Percentiles rank a stretch among this genome's conserved stretches.
phyloP scores from a whole-genome alignment of 176 grass and related monocot species.

The Musa beccarii region DNA sequence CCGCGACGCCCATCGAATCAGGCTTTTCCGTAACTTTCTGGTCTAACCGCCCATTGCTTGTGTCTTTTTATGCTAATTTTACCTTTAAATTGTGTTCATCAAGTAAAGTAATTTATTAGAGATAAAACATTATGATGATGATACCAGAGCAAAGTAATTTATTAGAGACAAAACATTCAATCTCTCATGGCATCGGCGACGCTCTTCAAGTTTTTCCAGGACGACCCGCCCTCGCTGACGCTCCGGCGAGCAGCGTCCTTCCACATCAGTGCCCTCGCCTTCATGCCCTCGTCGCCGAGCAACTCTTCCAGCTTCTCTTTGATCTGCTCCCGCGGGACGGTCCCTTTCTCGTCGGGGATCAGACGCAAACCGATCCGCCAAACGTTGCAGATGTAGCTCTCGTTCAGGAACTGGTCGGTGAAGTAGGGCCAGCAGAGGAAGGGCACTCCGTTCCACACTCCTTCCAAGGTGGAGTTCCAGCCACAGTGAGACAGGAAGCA shows the following conservation, averaged over 20 bases:
- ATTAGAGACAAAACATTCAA: no score
- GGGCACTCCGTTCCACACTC: conserved; percentile 43
- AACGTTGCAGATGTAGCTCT: conserved; percentile 59
- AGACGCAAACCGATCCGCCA: conserved; percentile 58
- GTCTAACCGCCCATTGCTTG: no score
- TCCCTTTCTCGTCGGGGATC: conserved; percentile 20
- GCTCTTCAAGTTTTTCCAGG: conserved; percentile 33
- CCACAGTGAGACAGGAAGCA: conserved; percentile 80
- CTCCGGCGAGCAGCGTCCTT: conserved; percentile 30
- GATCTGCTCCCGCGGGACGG: conserved; percentile 37
- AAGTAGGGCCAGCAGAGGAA: conserved; percentile 84
- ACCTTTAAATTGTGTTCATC: no score
- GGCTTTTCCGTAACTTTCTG: no score
- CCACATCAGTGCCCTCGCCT: conserved; percentile 25
- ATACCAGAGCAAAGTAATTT: no score
- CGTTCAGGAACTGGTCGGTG: conserved; percentile 54
- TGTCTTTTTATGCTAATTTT: no score
- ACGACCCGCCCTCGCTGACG: conserved; percentile 38
- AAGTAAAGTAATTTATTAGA: no score
- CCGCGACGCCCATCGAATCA: no score
- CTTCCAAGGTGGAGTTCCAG: conserved; percentile 75
- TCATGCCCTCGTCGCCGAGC: conserved; percentile 30
- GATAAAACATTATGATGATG: no score
- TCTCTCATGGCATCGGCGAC: conserved; percentile 37
- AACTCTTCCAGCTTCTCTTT: conserved; percentile 24